A percentile compares a stretch with the other conserved stretches of the same genome.
These are phyloP conservation scores for Phytophthora syringae DNA, from an alignment of 352 stramenopile species.

Conservation along the genomic window DNA sequence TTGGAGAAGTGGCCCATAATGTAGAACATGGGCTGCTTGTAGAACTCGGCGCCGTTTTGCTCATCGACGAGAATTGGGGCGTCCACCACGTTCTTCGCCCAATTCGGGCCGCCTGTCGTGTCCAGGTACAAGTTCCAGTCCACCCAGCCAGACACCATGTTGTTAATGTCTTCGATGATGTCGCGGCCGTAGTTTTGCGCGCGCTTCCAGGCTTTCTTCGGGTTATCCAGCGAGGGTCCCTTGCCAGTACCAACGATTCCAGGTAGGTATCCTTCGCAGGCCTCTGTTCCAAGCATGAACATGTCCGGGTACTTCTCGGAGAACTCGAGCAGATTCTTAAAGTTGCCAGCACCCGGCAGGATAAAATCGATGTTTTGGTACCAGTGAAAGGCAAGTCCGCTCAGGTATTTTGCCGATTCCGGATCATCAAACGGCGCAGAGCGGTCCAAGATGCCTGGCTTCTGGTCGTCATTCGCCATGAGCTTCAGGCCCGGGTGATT, in stretches of 20 bases:
- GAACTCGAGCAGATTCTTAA: constrained; percentile 50
- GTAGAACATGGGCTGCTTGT: too few relatives aligned
- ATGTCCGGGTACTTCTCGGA: constrained; percentile 60
- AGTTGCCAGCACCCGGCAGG: constrained; percentile 47
- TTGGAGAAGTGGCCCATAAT: constrained; percentile 71
- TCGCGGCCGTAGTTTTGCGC: constrained; percentile 82
- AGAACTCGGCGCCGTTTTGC: too few relatives aligned
- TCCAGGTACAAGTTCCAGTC: constrained; percentile 91
- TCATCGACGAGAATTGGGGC: constrained; percentile 81
- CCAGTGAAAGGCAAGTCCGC: constrained; percentile 84
- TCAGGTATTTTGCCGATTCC: constrained; percentile 61
- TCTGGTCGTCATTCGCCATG: constrained; percentile 82
- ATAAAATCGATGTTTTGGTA: constrained; percentile 60
- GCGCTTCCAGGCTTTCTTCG: constrained; percentile 54
- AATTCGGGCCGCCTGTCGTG: constrained; percentile 73
- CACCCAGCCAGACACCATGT: constrained; percentile 74
- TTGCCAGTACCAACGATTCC: constrained; percentile 51
- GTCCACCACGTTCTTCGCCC: constrained; percentile 74
- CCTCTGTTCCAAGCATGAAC: constrained; percentile 85
- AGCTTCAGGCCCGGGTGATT: constrained; percentile 78
- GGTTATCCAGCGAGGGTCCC: constrained; percentile 38
- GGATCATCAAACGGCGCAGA: constrained; percentile 40
- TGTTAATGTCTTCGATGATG: constrained; percentile 86
- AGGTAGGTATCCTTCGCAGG: constrained; percentile 66
- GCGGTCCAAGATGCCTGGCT: constrained; percentile 49